Base-by-base conservation (phyloP, 768 basidiomycete species). In the Saitozyma podzolica region DNA sequence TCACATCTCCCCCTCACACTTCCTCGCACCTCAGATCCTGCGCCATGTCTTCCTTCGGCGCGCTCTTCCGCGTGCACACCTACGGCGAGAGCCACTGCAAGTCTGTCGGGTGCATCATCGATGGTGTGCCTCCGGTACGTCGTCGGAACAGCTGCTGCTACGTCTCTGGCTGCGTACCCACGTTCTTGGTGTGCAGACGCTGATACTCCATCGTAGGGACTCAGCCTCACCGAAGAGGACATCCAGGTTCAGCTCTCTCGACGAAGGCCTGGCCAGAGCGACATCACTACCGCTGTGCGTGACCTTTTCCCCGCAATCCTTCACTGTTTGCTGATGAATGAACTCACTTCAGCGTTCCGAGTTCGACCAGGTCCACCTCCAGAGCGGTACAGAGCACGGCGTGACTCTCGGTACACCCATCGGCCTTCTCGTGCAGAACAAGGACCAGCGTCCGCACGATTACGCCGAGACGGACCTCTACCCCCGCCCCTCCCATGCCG, bases 391-490 rank as follows among this genome's bases (percentile, higher is more conserved):
- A 39, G 96, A 99, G 79, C 88, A 89, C 66, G 96, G 92, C 37
- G 88, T 95, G 39, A 97, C 96, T 2, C 87, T 99, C 19, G 96
- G 96, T 51, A 99, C 96, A 17, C 96, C 96, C 19, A 98, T 99
- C 73, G 94, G 88, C 1, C 86, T 99, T n/a, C 83, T 97, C 55
- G 92, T 99, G 45, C 90, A 87, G 74, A 99, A 99, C 80, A 93
- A 98, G 82, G 96, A 99, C 79, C 96, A 99, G 77, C 85, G 96
- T 39, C 96, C 96, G 17, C 90, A 97, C 74, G 96, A 99, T 81
- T 99, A 99, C 81, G 88, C 93, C 67, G 96, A 98, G 83, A 98
- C 96, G 0, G 96, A 99, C 77, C 82, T 93, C 57, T 99, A 92
- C 83, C 96, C 96, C 40, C 88, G 96, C 19, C 96, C 96, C 39